phyloP scores from a whole-genome alignment of 2,329 filamentous ascomycete genomes.

The Colletotrichum sidae region DNA sequence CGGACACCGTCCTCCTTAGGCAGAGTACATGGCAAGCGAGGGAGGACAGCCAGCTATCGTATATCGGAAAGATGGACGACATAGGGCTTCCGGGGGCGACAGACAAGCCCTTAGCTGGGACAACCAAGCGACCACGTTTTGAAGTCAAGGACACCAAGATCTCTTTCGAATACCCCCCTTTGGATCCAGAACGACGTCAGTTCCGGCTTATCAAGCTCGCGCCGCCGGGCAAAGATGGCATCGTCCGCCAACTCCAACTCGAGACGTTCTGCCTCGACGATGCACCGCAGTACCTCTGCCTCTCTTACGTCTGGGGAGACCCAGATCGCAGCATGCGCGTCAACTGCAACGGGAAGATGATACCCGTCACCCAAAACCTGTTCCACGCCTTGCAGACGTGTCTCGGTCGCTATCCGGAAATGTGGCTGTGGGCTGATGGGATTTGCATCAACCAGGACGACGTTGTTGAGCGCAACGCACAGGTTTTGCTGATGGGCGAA shows the following conservation, averaged over 20 bases:
- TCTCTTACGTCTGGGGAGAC: constrained; percentile 29
- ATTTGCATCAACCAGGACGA: constrained; percentile 29
- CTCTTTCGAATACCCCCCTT: not conserved
- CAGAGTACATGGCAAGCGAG: not conserved
- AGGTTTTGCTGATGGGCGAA: constrained; percentile 16
- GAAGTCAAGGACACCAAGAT: not conserved
- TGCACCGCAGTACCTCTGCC: constrained; percentile 14
- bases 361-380: constrained; percentile 17
- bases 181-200: constrained; percentile 1
- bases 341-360: constrained; percentile 18
- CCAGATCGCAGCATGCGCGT: not conserved
- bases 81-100: constrained; percentile 2
- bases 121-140: not conserved
- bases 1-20: not conserved
- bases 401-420: constrained; percentile 1
- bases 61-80: constrained; percentile 12
- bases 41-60: not conserved
- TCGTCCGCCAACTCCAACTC: constrained; percentile 4
- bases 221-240: not conserved
- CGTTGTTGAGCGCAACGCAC: constrained; percentile 16
- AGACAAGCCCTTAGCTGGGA: not conserved
- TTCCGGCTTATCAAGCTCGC: constrained; percentile 13
- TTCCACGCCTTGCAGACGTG: constrained; percentile 20
- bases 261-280: constrained; percentile 20
- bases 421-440: constrained; percentile 28